phyloP scores from a whole-genome alignment of 345 rosid species.

The Eucalyptus grandis region DNA sequence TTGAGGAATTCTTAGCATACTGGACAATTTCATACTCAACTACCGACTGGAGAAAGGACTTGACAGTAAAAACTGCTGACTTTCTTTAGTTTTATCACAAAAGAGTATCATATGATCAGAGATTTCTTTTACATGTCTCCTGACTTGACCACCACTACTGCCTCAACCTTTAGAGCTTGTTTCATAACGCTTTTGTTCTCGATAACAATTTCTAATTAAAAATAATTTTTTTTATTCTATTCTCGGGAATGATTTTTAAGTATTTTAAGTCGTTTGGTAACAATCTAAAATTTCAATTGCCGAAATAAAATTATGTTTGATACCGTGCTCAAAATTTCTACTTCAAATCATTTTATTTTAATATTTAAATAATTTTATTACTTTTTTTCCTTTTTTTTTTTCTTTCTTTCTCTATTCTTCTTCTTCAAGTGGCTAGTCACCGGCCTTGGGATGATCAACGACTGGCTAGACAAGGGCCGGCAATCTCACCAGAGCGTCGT shows the following conservation, averaged over 20 bases:
- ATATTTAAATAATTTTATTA: too few species aligned
- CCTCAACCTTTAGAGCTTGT: accelerated
- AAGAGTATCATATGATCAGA: background rate
- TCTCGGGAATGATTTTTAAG: accelerated
- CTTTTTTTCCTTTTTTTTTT: too few species aligned
- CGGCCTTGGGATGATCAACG: accelerated
- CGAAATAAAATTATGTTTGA: accelerated
- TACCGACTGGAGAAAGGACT: background rate
- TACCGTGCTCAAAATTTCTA: accelerated
- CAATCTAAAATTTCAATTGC: accelerated
- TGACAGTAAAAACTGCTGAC: background rate
- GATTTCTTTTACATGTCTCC: background rate
- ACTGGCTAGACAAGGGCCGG: accelerated
- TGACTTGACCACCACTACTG: background rate
- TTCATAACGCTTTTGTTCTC: accelerated
- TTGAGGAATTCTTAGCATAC: background rate
- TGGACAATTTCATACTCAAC: background rate
- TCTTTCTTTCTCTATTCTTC: too few species aligned
- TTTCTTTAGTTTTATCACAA: background rate
- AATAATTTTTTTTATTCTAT: too few species aligned
- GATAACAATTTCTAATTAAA: accelerated
- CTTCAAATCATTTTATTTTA: too few species aligned
- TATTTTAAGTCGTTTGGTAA: accelerated
- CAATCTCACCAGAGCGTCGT: accelerated
- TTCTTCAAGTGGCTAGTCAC: too few species aligned